phyloP scores from a whole-genome alignment of 1,284 basidiomycete species.

The Austropuccinia psidii region DNA sequence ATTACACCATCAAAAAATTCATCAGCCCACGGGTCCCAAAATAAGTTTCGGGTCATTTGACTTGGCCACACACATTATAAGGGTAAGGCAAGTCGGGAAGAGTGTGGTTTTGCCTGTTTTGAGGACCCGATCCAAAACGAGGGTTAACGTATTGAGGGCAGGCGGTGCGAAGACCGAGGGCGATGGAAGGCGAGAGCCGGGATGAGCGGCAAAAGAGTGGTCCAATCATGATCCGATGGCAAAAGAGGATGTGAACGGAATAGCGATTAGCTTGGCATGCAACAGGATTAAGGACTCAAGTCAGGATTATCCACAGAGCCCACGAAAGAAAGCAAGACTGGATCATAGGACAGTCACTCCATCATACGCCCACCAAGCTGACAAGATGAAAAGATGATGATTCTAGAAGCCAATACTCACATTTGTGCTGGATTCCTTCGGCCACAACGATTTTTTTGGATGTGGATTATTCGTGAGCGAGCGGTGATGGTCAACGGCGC shows the following conservation, averaged over 20 bases:
- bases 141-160: background rate
- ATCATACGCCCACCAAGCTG: too few relatives aligned
- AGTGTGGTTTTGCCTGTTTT: constrained; percentile 52
- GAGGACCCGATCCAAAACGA: background rate
- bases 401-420: too few relatives aligned
- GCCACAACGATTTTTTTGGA: too few relatives aligned
- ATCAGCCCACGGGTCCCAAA: background rate
- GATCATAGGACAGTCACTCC: too few relatives aligned
- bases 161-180: background rate
- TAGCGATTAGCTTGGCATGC: constrained; percentile 13
- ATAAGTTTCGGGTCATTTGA: background rate
- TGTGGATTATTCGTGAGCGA: too few relatives aligned
- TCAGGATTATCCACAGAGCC: too few relatives aligned
- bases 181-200: constrained; percentile 2
- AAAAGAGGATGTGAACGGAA: constrained; percentile 8
- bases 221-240: constrained; percentile 6
- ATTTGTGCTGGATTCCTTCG: too few relatives aligned
- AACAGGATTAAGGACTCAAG: background rate
- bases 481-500: too few relatives aligned
- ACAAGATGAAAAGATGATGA: too few relatives aligned
- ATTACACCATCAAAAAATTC: background rate
- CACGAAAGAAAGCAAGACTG: too few relatives aligned
- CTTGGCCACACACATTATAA: constrained; percentile 56
- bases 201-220: constrained; percentile 7
- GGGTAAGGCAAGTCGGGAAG: constrained; percentile 82